These are phyloP conservation scores for Lentinula detonsa DNA, from an alignment of 768 basidiomycete species.

Conservation along the genomic window DNA sequence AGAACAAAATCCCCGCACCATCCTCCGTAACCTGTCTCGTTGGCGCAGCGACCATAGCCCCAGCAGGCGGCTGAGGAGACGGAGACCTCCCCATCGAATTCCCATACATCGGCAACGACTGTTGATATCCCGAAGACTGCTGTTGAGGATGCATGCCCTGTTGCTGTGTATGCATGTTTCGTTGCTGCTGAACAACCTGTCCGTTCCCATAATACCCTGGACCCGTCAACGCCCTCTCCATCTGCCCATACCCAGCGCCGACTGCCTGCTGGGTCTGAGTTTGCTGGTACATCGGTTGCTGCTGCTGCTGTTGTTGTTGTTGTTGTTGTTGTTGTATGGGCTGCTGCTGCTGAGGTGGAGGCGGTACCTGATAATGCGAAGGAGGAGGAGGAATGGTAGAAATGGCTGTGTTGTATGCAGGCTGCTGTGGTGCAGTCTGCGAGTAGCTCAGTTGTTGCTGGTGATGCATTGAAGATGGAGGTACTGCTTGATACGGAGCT, in stretches of 20 bases:
- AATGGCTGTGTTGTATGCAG: conserved; percentile 6
- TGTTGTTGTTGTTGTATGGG: neutral
- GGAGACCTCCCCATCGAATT: conserved; percentile 23
- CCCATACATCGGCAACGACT: neutral
- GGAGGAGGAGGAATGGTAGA: conserved; percentile 4
- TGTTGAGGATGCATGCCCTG: neutral
- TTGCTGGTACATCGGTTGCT: conserved; percentile 13
- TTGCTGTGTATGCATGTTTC: neutral
- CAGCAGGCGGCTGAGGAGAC: conserved; percentile 39
- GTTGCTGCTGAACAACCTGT: neutral
- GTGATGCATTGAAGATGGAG: conserved; percentile 2
- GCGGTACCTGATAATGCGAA: conserved; percentile 3
- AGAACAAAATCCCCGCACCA: conserved; percentile 11
- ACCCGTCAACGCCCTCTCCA: conserved; percentile 1
- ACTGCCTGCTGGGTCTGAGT: neutral
- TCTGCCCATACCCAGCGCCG: conserved; percentile 16
- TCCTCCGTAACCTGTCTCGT: conserved; percentile 22
- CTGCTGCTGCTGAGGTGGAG: conserved; percentile 6
- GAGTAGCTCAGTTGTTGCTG: conserved; percentile 9
- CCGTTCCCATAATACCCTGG: conserved; percentile 6
- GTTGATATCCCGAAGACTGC: conserved; percentile 1
- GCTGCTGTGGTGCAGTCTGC: conserved; percentile 14
- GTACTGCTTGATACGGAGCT: conserved; percentile 13
- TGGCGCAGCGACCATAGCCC: conserved; percentile 30
- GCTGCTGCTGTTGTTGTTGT: conserved; percentile 8